Evolutionary conservation across 2,329 filamentous ascomycete genomes (phyloP).

Genomic region (Trichoderma breve): DNA sequence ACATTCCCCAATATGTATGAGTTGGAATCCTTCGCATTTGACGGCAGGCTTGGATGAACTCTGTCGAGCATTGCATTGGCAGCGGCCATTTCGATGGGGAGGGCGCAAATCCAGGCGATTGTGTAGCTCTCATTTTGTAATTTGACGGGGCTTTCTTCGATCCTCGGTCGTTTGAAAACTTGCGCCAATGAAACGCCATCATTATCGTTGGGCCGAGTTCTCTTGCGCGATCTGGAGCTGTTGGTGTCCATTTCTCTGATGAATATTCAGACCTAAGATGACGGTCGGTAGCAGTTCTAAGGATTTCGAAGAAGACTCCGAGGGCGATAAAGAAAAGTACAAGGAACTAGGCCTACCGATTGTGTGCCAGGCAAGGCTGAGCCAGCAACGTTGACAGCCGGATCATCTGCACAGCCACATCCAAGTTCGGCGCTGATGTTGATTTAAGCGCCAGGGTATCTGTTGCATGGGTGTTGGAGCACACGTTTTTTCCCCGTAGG

Average conservation of each 20-base stretch:
- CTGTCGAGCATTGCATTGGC: background rate
- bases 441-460: no score
- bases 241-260: background rate
- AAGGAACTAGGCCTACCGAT: no score
- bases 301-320: no score
- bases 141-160: background rate
- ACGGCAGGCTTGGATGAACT: background rate
- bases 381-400: no score
- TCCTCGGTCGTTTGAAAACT: background rate
- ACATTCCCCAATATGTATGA: background rate
- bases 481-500: no score
- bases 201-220: rapidly evolving
- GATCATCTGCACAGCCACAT: no score
- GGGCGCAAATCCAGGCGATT: background rate
- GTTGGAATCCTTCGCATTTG: background rate
- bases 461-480: no score
- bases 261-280: background rate
- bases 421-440: no score
- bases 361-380: no score
- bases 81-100: background rate
- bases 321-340: no score
- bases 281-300: no score
- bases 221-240: background rate
- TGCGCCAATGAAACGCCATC: background rate
- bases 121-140: background rate